A percentile compares a stretch with the other conserved stretches of the same genome.
Evolutionary conservation across 164 flowering plant genomes (phyloP).

Genomic region (Aristolochia fimbriata): DNA sequence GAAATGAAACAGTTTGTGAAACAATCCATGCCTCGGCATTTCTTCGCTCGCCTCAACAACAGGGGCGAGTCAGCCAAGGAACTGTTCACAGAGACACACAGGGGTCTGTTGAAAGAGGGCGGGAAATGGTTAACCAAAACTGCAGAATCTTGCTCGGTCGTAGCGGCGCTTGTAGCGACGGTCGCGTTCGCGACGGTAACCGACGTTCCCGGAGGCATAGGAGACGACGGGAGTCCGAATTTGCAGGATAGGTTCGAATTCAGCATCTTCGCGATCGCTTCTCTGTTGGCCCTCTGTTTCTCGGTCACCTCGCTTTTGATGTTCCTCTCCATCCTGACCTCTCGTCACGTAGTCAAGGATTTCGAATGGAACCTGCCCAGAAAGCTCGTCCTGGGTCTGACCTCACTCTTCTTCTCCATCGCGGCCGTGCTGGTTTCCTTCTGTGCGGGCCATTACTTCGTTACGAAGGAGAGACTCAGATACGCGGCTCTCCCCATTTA

Average conservation of each 20-base stretch:
- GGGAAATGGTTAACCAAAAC: constrained; percentile 4
- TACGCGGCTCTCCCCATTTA: too few species aligned
- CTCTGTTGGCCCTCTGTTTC: constrained; percentile 2
- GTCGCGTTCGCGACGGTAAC: constrained; percentile 4
- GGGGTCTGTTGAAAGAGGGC: not conserved
- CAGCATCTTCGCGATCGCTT: constrained; percentile 1
- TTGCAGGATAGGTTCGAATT: constrained; percentile 1
- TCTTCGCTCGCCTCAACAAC: not conserved
- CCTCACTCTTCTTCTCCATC: constrained; percentile 4
- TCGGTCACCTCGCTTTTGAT: constrained; percentile 1
- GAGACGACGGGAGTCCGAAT: not conserved
- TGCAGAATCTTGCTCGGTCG: constrained; percentile 5
- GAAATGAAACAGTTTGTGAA: constrained; percentile 3
- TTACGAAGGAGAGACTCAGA: too few species aligned
- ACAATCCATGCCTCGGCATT: constrained; percentile 3
- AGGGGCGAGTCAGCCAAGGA: not conserved
- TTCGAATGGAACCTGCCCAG: not conserved
- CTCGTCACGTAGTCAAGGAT: not conserved
- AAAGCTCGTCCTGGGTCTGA: not conserved
- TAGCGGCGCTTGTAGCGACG: constrained; percentile 6
- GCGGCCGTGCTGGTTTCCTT: constrained; percentile 10
- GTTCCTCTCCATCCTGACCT: constrained; percentile 3
- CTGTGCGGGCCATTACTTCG: constrained; percentile 4
- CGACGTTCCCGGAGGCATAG: constrained; percentile 5
- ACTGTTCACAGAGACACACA: not conserved